A percentile compares a stretch with the other conserved stretches of the same genome.
Evolutionary conservation across 2,329 filamentous ascomycete genomes (phyloP).

Genomic region (Alternaria infectoria): DNA sequence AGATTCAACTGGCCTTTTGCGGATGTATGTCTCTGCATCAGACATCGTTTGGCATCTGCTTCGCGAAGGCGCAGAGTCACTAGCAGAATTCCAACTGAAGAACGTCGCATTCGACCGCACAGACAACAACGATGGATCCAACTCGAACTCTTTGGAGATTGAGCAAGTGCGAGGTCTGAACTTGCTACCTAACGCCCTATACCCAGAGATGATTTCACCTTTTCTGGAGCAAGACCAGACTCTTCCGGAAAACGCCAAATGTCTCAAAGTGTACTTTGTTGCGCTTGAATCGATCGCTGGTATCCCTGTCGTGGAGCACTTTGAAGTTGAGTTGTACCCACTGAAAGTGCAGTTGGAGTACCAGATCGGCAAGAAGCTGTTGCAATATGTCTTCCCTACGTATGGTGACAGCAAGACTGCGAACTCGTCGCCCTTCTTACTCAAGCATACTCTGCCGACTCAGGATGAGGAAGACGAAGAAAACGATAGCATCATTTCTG

Average conservation of each 20-base stretch:
- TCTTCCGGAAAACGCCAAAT: slow-evolving; percentile 70
- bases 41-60: slow-evolving; percentile 98
- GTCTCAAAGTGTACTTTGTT: slow-evolving; percentile 95
- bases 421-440: slow-evolving; percentile 67
- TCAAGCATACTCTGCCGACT: slow-evolving; percentile 58
- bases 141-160: slow-evolving; percentile 89
- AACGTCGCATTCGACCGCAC: slow-evolving; percentile 93
- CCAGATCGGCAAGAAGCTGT: slow-evolving; percentile 89
- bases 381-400: slow-evolving; percentile 97
- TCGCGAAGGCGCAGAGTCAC: slow-evolving; percentile 80
- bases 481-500: slow-evolving; percentile 36
- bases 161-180: slow-evolving; percentile 89
- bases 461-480: slow-evolving; percentile 58
- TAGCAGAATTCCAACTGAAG: slow-evolving; percentile 91
- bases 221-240: slow-evolving; percentile 71
- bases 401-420: slow-evolving; percentile 60
- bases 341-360: slow-evolving; percentile 92
- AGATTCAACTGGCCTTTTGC: slow-evolving; percentile 78
- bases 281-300: slow-evolving; percentile 98
- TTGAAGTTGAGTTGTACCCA: slow-evolving; percentile 91
- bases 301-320: slow-evolving; percentile 95
- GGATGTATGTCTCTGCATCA: slow-evolving; percentile 91
- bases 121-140: slow-evolving; percentile 96
- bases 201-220: slow-evolving; percentile 93
- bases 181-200: slow-evolving; percentile 85